Evolutionary conservation across 2,329 filamentous ascomycete species (phyloP).

Genomic region (Aspergillus proliferans): DNA sequence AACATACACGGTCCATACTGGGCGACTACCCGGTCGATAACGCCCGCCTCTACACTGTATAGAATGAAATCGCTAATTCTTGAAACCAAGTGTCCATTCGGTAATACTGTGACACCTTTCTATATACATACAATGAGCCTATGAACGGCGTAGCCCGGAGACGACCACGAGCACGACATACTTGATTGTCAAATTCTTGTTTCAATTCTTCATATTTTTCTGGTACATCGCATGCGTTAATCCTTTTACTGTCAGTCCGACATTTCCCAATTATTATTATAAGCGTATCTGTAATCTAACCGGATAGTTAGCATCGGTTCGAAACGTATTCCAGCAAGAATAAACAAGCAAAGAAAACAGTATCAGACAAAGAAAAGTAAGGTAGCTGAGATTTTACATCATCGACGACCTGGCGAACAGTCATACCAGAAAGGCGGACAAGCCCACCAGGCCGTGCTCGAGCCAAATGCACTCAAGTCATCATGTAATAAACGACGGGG

Average conservation of each 20-base stretch:
- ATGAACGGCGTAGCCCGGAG: conserved; percentile 28
- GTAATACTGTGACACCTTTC: conserved; percentile 80
- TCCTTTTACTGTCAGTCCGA: conserved; percentile 50
- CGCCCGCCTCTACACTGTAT: conserved; percentile 93
- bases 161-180: conserved; percentile 51
- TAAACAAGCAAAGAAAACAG: not conserved
- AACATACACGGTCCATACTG: conserved; percentile 85
- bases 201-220: conserved; percentile 77
- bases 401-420: conserved; percentile 65
- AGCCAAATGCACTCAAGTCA: conserved; percentile 99
- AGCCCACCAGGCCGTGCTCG: conserved; percentile 72
- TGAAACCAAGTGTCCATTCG: conserved; percentile 92
- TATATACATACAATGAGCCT: conserved; percentile 50
- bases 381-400: conserved; percentile 99
- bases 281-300: conserved; percentile 4
- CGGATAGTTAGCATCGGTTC: conserved; percentile 18
- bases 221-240: conserved; percentile 89
- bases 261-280: not conserved
- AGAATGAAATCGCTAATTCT: conserved; percentile 97
- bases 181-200: conserved; percentile 77
- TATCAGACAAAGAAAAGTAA: conserved; percentile 76
- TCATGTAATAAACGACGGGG: conserved; percentile 53
- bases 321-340: not conserved
- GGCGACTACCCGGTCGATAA: conserved; percentile 80
- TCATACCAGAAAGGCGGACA: conserved; percentile 70